A percentile compares a stretch with the other conserved stretches of the same genome.
Conservation (phyloP, 2,329 filamentous ascomycete species). For the Diaporthe caulivora region DNA sequence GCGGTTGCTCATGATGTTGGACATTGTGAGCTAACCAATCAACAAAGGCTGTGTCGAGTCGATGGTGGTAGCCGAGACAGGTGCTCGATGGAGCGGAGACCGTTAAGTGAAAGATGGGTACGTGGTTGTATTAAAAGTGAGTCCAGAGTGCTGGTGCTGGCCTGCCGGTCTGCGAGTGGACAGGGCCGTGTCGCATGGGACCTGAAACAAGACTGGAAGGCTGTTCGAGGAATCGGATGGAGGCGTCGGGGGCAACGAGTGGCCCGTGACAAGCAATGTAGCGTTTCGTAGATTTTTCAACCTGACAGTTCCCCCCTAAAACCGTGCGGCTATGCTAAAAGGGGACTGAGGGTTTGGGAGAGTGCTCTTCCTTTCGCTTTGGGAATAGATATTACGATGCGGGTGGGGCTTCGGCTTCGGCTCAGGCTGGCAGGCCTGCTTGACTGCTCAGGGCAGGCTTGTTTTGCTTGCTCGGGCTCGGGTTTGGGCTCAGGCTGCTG, state of each 20-base stretch:
- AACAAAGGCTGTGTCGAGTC: constrained; percentile 32
- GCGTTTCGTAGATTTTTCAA: constrained; percentile 52
- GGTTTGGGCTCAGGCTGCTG: constrained; percentile 2
- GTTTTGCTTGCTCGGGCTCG: neutral
- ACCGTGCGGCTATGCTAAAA: constrained; percentile 27
- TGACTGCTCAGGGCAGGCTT: no score
- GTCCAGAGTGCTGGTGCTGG: neutral
- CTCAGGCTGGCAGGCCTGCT: neutral
- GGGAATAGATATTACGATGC: constrained; percentile 40
- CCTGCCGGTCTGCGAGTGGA: constrained; percentile 38
- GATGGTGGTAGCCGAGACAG: constrained; percentile 38
- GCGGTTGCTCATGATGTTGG: constrained; percentile 84
- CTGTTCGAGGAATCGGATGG: constrained; percentile 45
- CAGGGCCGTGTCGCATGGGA: constrained; percentile 45
- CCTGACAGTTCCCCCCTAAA: constrained; percentile 20
- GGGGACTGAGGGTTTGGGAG: constrained; percentile 8
- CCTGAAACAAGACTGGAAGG: constrained; percentile 53
- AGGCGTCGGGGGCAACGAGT: constrained; percentile 46
- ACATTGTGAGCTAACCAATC: constrained; percentile 65
- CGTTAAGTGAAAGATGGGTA: constrained; percentile 36
- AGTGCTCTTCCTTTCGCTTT: constrained; percentile 1
- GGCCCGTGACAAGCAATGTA: constrained; percentile 49
- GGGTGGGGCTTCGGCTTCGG: constrained; percentile 29
- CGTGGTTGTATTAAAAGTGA: constrained; percentile 42
- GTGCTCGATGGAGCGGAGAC: constrained; percentile 35